phyloP scores from a whole-genome alignment of 1,139 yeast species.

The Yamadazyma aaseri region DNA sequence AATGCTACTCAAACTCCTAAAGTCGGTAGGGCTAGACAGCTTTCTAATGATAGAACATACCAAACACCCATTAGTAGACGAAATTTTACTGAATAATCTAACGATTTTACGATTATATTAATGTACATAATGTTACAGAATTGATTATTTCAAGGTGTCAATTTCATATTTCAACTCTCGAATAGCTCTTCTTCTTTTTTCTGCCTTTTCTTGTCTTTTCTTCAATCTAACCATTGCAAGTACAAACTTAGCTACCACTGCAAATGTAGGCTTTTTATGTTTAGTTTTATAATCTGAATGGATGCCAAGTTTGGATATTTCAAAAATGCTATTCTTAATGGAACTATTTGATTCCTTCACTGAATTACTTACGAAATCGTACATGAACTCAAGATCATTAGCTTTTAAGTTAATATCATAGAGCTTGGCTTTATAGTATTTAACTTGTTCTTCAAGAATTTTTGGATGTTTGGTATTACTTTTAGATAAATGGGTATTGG shows the following conservation, averaged over 20 bases:
- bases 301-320: constrained; percentile 47
- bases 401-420: constrained; percentile 38
- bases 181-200: constrained; percentile 24
- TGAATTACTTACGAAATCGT: constrained; percentile 46
- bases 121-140: no score
- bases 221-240: constrained; percentile 55
- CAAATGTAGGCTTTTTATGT: constrained; percentile 27
- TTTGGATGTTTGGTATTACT: constrained; percentile 13
- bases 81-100: no score
- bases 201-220: constrained; percentile 32
- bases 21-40: constrained; percentile 34
- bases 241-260: constrained; percentile 48
- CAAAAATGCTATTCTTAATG: constrained; percentile 40
- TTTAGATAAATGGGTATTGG: constrained; percentile 9
- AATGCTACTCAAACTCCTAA: constrained; percentile 35
- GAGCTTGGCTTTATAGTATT: constrained; percentile 38
- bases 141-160: not conserved
- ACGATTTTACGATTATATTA: no score
- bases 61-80: constrained; percentile 43
- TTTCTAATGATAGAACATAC: constrained; percentile 38
- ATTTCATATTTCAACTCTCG: constrained; percentile 21
- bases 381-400: constrained; percentile 53
- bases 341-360: constrained; percentile 43
- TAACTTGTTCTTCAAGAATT: constrained; percentile 21
- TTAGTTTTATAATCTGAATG: constrained; percentile 38